Evolutionary conservation across 495 filamentous ascomycete genomes (phyloP), one percentile per base, ranked within the genome.

Genomic region (Tuber umbilicatum): DNA sequence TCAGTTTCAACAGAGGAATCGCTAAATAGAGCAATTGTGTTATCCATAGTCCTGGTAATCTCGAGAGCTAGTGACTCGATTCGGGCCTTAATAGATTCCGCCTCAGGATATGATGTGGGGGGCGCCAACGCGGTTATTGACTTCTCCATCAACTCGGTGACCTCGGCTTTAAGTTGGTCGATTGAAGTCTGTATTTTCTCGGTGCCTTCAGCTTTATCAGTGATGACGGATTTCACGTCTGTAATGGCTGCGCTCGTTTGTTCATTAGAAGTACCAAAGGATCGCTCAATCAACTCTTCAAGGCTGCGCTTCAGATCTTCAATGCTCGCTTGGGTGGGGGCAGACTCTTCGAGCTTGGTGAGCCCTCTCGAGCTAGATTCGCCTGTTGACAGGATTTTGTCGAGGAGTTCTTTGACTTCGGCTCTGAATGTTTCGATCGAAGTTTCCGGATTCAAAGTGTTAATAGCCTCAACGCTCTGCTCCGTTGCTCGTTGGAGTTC

Each of bases 1-100:
- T 75, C 78, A 23, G 76, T 70, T 45, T 76, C 76, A 67, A 70
- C 31, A 37, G 73, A 81, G 40, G 76, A 73, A 69, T 76, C 79
- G 21, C 69, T 82, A 17, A 89, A 84, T 35, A 85, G 84, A 12
- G 83, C 81, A 43, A 84, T 86, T 74, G 89, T 88, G 16, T 84
- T 83, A 72, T 88, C 86, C 69, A 93, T 91, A 68, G 93, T 91
- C 71, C 94, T 92, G 31, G 95, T 90, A 2, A 90, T 89, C 9
- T 81, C 80, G 82, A 92, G 91, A 17, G 76, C 71, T 37, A 81
- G 39, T 14, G 70, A 55, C 37, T 75, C 68, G 64, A 81, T 81
- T n/a, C 80, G 73, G 41, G 74, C 68, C 68, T 90, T 89, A 27
- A 91, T 93, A 42, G 90, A 85, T 37, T 92, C 91, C 68, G 90